Evolutionary conservation across 2,329 filamentous ascomycete genomes (phyloP), one percentile per base, ranked within the genome.

Genomic region (Claviceps quebecensis): DNA sequence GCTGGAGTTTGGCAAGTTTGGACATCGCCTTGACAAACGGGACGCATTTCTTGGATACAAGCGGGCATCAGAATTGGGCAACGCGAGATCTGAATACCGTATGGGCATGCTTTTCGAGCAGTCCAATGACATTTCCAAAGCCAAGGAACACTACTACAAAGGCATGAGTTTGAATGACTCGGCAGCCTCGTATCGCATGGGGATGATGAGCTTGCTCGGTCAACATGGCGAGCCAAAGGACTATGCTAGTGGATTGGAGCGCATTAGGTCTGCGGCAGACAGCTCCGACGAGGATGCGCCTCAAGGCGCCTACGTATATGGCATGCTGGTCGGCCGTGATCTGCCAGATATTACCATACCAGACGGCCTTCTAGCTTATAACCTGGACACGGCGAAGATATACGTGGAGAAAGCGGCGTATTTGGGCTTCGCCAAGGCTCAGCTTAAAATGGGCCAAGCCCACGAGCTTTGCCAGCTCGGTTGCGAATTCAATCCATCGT

Each of bases 61-160:
- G 55, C 77, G 84, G 60, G 87, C 93, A n/a, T 85, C 88, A 34
- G 85, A 90, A 59, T 83, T 87, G 59, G 88, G 88, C 53, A 95
- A 90, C 69, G 81, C 84, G 22, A 78, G 93, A 59, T 90, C 93
- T 19, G 88, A 97, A 67, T 98, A 98, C 67, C 82, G 93, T 46
- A 95, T 98, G 70, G 93, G 93, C 56, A 98, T 97, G 91, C 85
- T 96, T 52, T 97, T 90, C 65, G 93, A 98, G 69, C 89, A 86
- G 65, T 91, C 89, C 4, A 95, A 95, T 63, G 91, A 98, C 62
- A 84, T 89, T 54, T 77, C 83, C 56, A 96, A 95, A 66, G 93
- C 93, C 5, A 82, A 96, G 62, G 83, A 84, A 61, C 90, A 97
- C 67, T 98, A 97, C 68, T 81, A 88, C 57, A 78, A 80, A 47